These are phyloP conservation scores for Parastagonospora nodorum DNA, from an alignment of 2,329 filamentous ascomycete genomes.

Conservation along the genomic window DNA sequence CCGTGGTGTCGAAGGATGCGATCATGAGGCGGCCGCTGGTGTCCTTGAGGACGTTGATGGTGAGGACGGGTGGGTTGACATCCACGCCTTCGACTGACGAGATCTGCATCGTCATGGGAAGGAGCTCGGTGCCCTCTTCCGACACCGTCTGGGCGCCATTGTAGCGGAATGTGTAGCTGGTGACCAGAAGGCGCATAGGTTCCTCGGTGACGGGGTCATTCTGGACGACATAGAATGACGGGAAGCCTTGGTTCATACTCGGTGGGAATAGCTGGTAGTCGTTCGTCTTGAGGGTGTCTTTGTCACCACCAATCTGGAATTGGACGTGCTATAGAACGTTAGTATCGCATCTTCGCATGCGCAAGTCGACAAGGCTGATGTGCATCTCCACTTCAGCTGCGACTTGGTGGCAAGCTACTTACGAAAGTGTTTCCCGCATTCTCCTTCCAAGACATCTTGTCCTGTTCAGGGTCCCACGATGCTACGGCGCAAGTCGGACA, in stretches of 20 bases:
- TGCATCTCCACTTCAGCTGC: constrained; percentile 1
- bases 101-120: constrained; percentile 46
- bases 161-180: constrained; percentile 43
- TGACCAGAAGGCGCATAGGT: constrained; percentile 40
- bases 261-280: constrained; percentile 48
- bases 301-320: constrained; percentile 40
- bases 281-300: constrained; percentile 40
- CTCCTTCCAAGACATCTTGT: constrained; percentile 33
- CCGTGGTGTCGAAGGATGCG: constrained; percentile 39
- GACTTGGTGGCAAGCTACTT: constrained; percentile 14
- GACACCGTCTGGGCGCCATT: constrained; percentile 41
- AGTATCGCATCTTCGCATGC: constrained; percentile 10
- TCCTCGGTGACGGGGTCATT: constrained; percentile 32
- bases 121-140: constrained; percentile 44
- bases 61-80: constrained; percentile 40
- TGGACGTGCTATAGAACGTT: constrained; percentile 40
- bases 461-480: constrained; percentile 26
- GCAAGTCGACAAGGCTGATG: constrained; percentile 4
- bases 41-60: constrained; percentile 46
- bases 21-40: constrained; percentile 45
- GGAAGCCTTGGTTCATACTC: constrained; percentile 32
- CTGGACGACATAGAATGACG: constrained; percentile 42
- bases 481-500: constrained; percentile 28
- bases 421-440: constrained; percentile 43
- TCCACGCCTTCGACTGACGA: constrained; percentile 38